Conservation (phyloP, 108 stramenopile species). For the Fragilariopsis cylindrus region DNA sequence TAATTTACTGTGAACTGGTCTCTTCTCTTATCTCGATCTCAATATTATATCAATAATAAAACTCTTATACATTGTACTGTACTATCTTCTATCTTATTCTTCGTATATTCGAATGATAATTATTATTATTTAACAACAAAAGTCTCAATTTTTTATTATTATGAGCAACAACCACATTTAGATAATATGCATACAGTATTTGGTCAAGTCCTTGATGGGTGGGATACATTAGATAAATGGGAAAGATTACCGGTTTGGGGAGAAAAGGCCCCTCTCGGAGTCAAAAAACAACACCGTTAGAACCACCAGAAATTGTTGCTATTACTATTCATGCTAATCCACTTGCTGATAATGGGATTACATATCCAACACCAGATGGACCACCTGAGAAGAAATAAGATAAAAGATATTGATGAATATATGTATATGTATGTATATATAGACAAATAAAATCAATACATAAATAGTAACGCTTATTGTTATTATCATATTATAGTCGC, state of each 20-base stretch:
- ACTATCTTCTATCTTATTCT: not conserved
- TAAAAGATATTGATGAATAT: too few relatives aligned
- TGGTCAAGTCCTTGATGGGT: constrained; percentile 92
- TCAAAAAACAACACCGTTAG: constrained; percentile 67
- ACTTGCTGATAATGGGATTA: constrained; percentile 84
- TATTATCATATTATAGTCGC: too few relatives aligned
- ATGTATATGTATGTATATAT: too few relatives aligned
- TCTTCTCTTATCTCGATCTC: not conserved
- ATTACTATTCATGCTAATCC: constrained; percentile 98
- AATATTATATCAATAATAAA: not conserved
- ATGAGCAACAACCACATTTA: constrained; percentile 91
- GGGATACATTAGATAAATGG: constrained; percentile 93
- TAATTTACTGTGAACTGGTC: too few relatives aligned
- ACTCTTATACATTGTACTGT: not conserved
- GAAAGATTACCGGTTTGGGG: constrained; percentile 90
- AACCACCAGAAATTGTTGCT: constrained; percentile 81
- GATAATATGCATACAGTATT: constrained; percentile 97
- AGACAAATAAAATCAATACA: too few relatives aligned
- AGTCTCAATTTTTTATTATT: constrained; percentile 95
- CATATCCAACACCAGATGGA: constrained; percentile 76
- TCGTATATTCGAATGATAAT: not conserved
- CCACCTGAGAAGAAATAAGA: constrained; percentile 65
- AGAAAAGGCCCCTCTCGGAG: constrained; percentile 69
- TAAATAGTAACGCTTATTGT: too few relatives aligned
- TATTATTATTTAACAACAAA: not conserved